Evolutionary conservation across 306 rosid genomes (phyloP).

Genomic region (Boehmeria nivea): DNA sequence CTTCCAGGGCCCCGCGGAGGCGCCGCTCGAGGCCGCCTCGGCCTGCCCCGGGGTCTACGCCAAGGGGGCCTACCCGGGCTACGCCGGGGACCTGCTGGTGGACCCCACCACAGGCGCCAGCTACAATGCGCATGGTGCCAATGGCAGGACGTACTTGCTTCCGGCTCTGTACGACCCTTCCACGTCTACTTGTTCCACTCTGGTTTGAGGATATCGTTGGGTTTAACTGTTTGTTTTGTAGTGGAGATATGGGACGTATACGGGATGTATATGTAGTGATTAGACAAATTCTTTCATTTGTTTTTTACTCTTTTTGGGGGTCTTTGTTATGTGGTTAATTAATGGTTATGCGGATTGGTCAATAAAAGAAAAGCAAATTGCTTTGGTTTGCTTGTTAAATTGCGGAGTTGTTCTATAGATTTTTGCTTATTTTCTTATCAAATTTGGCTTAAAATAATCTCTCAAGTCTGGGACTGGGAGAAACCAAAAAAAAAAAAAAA

Average conservation of each 20-base stretch:
- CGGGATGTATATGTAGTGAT: neutral
- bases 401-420: neutral
- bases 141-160: constrained; percentile 56
- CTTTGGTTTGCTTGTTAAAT: constrained; percentile 28
- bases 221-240: too few relatives aligned
- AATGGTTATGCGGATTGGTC: constrained; percentile 12
- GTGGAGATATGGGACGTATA: neutral
- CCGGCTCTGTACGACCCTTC: constrained; percentile 63
- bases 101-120: constrained; percentile 57
- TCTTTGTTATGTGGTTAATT: neutral
- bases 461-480: too few relatives aligned
- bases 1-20: constrained; percentile 52
- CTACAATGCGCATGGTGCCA: constrained; percentile 53
- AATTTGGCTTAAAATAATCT: too few relatives aligned
- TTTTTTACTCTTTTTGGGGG: too few relatives aligned
- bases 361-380: constrained; percentile 19
- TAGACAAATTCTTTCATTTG: constrained; percentile 35
- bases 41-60: constrained; percentile 67
- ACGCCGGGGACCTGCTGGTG: constrained; percentile 46
- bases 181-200: constrained; percentile 47
- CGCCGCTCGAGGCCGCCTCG: constrained; percentile 63
- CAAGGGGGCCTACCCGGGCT: constrained; percentile 67
- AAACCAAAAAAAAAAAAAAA: too few relatives aligned
- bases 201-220: constrained; percentile 27
- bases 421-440: neutral